Evolutionary conservation across 2,329 filamentous ascomycete genomes (phyloP), one percentile per base, ranked within the genome.

Genomic region (Lithohypha guttulata): DNA sequence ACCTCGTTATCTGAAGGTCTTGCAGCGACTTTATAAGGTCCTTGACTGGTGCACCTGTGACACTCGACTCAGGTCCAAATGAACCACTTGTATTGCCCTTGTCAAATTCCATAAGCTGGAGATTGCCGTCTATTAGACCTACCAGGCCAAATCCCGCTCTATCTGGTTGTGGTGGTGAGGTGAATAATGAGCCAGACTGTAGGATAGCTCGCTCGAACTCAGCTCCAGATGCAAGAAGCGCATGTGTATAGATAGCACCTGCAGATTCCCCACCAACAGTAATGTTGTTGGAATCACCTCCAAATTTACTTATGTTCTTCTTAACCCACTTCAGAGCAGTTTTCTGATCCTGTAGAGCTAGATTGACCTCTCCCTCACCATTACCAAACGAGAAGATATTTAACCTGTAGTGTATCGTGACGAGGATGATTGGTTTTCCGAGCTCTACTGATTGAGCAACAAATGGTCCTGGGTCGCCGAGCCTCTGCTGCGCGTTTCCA

Each of bases 341-440:
- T 11, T 52, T 46, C 37, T 60, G 56, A 39, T 63, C 66, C 17
- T 59, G 46, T 3, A 70, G 49, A 0, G 63, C 65, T 42, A 63
- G 62, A 44, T 70, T 70, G 1, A 59, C 52, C 15, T 59, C 4
- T 61, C 62, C 15, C 61, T 55, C 3, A 60, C 56, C 10, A 71
- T 53, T 35, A 68, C 68, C 31, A 44, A 69, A 70, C 2, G 67
- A 63, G 10, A 61, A 55, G 4, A 54, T 52, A 3, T 58, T 59
- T 3, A 68, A 42, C 18, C 66, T 67, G 51, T 75, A 75, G 42
- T 66, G 67, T 31, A 67, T 60, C 0, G 54, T 53, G 5, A 67
- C 58, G 3, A 58, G 60, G 32, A 74, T 63, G 3, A 71, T 56
- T 0, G 69, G 69, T 21, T 61, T 57, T 0, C 58, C 61, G 8